phyloP scores from a whole-genome alignment of 805 yeast species.

The Lipomyces lipofer region DNA sequence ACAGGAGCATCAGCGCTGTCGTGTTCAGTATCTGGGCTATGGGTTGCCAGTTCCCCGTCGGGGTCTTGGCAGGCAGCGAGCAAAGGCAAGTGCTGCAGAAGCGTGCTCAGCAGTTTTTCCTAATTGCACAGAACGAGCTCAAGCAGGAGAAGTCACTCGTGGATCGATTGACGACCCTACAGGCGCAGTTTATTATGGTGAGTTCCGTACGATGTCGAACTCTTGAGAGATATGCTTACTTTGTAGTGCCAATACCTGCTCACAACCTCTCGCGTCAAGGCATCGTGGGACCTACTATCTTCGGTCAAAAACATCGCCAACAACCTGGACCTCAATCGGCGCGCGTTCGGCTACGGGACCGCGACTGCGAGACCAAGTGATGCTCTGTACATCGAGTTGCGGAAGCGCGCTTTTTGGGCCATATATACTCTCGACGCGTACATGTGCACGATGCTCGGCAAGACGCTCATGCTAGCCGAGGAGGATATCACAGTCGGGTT shows the following conservation, averaged over 20 bases:
- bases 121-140: constrained; percentile 11
- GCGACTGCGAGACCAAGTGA: neutral
- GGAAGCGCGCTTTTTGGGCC: constrained; percentile 12
- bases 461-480: constrained; percentile 10
- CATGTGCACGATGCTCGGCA: constrained; percentile 17
- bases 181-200: constrained; percentile 9
- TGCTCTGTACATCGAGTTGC: neutral
- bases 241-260: constrained; percentile 5
- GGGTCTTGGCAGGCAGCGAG: neutral
- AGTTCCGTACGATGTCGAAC: neutral
- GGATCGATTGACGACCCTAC: constrained; percentile 4
- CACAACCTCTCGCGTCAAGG: constrained; percentile 8
- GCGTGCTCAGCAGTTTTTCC: constrained; percentile 1
- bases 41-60: constrained; percentile 12
- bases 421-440: constrained; percentile 7
- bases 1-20: constrained; percentile 7
- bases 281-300: constrained; percentile 6
- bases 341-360: neutral
- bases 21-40: constrained; percentile 10
- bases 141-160: neutral
- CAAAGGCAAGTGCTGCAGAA: constrained; percentile 1
- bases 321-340: constrained; percentile 6
- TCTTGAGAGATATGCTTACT: too few species aligned
- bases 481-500: constrained; percentile 10
- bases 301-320: constrained; percentile 4